Conservation (phyloP, 495 filamentous ascomycete species). For the Aspergillus sclerotiicarbonarius region DNA sequence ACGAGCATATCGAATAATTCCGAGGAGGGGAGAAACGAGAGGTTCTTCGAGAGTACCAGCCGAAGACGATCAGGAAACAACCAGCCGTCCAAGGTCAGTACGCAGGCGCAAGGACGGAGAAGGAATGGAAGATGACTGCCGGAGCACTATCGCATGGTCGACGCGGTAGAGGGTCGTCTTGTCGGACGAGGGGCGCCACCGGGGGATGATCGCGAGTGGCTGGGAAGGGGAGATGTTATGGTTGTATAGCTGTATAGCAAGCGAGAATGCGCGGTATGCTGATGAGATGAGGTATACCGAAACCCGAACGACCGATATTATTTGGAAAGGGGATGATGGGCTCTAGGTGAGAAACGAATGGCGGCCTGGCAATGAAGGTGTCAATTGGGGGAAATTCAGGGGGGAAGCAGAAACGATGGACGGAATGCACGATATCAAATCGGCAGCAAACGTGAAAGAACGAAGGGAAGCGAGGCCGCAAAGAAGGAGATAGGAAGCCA, state of each 20-base stretch:
- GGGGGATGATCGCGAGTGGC: conserved; percentile 9
- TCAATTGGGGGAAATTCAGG: conserved; percentile 13
- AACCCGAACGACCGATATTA: background rate
- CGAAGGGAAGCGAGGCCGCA: conserved; percentile 4
- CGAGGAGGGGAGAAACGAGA: conserved; percentile 9
- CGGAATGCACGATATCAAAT: conserved; percentile 27
- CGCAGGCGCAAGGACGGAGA: conserved; percentile 19
- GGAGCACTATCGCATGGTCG: conserved; percentile 44
- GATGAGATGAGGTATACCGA: conserved; percentile 4
- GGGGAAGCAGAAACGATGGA: conserved; percentile 11
- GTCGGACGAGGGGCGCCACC: conserved; percentile 11
- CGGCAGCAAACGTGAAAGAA: conserved; percentile 16
- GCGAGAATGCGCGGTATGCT: conserved; percentile 2
- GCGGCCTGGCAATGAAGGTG: conserved; percentile 17
- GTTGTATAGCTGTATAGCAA: conserved; percentile 9
- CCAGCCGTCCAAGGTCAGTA: conserved; percentile 30
- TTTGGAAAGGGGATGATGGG: conserved; percentile 10
- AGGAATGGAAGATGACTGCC: conserved; percentile 35
- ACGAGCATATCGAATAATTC: conserved; percentile 52
- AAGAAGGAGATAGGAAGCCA: conserved; percentile 3
- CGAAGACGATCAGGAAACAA: conserved; percentile 27
- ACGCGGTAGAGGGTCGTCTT: conserved; percentile 16
- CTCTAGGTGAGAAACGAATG: conserved; percentile 14
- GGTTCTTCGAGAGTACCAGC: conserved; percentile 31
- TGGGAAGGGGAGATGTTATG: background rate